Base-by-base conservation (phyloP, 2,329 filamentous ascomycete species). In the Aspergillus jensenii region DNA sequence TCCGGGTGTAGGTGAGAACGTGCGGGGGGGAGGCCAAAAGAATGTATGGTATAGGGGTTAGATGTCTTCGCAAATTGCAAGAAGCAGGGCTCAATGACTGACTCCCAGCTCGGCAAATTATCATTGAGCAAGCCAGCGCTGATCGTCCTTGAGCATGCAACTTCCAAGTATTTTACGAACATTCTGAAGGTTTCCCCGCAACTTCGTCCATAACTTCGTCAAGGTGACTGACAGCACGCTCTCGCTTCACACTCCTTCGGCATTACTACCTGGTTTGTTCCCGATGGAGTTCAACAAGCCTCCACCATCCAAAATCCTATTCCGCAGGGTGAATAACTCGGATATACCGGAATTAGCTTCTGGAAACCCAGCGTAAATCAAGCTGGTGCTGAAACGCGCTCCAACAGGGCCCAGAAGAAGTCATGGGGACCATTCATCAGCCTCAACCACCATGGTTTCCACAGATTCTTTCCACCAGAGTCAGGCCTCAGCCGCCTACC, bases 1-100 rank as follows among this genome's bases (percentile, higher is more conserved):
- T 44, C 33, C 19, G 35, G 45, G 50, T 44, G 35, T 35, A 25
- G 25, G 37, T 46, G 58, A 58, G 55, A 58, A 58, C 58, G 55
- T 58, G 58, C 58, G 55, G 58, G 55, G 55, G 52, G 53, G 33
- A 33, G 12, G 8, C 44, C 8, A 21, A 15, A 45, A 5, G 12
- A 45, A 25, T 27, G 19, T 1, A 45, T 6, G 12, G 7, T 21
- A 15, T 12, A 11, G 4, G 12, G 8, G 17, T 43, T 43, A 9
- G 35, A 31, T 11, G 27, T n/a, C 35, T 43, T 25, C 11, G 23
- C 23, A 46, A 27, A 25, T 27, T 21, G 23, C 23, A 33, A 27
- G 44, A 23, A 45, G 21, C 27, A 21, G 27, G 33, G 19, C 15
- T 48, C 45, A 7, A n/a, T 5, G 35, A 9, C 15, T 2, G 35